phyloP scores from a whole-genome alignment of 2,329 filamentous ascomycete species.

The Malbranchea cinnamomea region DNA sequence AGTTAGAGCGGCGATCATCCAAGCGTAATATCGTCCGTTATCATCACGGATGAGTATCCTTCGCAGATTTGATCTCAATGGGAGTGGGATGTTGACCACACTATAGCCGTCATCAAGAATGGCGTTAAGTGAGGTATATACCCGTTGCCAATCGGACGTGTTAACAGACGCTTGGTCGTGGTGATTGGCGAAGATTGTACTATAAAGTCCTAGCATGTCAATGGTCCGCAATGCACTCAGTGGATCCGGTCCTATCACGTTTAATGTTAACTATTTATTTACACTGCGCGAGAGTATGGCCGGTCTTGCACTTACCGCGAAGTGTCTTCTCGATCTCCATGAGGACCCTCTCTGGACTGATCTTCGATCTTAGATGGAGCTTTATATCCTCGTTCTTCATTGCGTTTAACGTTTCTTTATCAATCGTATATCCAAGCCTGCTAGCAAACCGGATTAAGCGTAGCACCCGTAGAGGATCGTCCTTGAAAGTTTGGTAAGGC shows the following conservation, averaged over 20 bases:
- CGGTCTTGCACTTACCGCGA: conserved; percentile 46
- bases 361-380: conserved; percentile 66
- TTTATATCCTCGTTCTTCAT: conserved; percentile 75
- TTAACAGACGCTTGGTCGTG: conserved; percentile 40
- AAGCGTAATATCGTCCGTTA: conserved; percentile 56
- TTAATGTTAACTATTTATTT: conserved; percentile 2
- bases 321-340: conserved; percentile 87
- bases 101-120: conserved; percentile 29
- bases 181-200: conserved; percentile 28
- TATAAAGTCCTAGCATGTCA: conserved; percentile 23
- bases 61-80: conserved; percentile 31
- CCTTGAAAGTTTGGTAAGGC: conserved; percentile 82
- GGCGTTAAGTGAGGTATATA: conserved; percentile 48
- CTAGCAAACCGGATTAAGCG: conserved; percentile 83
- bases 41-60: conserved; percentile 43
- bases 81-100: too few relatives aligned
- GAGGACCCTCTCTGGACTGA: conserved; percentile 79
- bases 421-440: conserved; percentile 65
- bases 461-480: conserved; percentile 78
- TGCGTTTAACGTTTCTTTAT: conserved; percentile 48
- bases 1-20: conserved; percentile 58
- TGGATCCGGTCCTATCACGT: conserved; percentile 25
- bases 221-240: conserved; percentile 24
- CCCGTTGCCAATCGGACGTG: conserved; percentile 43
- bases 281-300: neutral